A percentile compares a stretch with the other conserved stretches of the same genome.
Evolutionary conservation across 148 eudicot species (phyloP).

Genomic region (Spergularia bocconei): DNA sequence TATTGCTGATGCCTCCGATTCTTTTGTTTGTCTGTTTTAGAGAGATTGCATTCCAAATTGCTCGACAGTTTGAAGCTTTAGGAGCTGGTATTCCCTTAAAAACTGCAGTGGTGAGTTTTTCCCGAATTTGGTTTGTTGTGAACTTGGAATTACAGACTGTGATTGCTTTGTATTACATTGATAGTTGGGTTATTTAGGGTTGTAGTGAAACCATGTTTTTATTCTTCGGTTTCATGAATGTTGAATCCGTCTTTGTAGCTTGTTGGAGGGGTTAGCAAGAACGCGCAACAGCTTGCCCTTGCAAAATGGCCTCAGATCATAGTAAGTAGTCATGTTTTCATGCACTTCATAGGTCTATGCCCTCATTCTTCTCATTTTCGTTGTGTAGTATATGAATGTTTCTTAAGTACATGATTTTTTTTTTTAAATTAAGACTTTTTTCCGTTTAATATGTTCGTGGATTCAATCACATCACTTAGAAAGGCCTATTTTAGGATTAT

Average conservation of each 20-base stretch:
- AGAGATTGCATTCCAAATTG: conserved; percentile 91
- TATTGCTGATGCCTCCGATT: background rate
- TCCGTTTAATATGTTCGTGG: background rate
- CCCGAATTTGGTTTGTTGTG: background rate
- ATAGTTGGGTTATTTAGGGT: background rate
- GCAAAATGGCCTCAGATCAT: conserved; percentile 29
- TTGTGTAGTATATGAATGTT: background rate
- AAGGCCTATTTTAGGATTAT: background rate
- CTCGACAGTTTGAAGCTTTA: conserved; percentile 90
- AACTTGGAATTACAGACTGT: too few species aligned
- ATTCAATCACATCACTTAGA: background rate
- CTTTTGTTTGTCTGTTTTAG: conserved; percentile 30
- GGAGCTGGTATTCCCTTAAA: conserved; percentile 73
- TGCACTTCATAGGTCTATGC: background rate
- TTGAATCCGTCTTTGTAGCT: conserved; percentile 20
- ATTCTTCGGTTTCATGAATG: background rate
- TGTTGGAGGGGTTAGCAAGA: conserved; percentile 32
- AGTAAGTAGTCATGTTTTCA: conserved; percentile 8
- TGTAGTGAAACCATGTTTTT: background rate
- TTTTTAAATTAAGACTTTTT: background rate
- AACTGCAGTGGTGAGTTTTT: conserved; percentile 67
- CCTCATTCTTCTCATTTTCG: background rate
- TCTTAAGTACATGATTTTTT: background rate
- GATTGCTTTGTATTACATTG: background rate
- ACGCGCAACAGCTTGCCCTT: conserved; percentile 26